These are phyloP conservation scores for Penicillium cinerascens DNA, from an alignment of 495 filamentous ascomycete genomes.

Conservation along the genomic window DNA sequence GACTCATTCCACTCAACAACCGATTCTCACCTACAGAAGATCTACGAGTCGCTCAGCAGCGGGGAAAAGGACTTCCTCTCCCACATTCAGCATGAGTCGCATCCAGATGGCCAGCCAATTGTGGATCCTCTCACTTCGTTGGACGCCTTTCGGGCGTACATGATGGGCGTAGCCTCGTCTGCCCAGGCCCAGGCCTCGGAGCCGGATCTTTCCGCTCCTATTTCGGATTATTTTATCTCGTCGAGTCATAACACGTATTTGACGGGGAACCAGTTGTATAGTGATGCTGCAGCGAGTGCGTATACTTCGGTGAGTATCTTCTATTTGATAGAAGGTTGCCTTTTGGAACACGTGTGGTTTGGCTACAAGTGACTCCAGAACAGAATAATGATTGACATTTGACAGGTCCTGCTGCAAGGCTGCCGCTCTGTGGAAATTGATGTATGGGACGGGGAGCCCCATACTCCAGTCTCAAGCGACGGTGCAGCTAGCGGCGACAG, in stretches of 20 bases:
- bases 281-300: constrained; percentile 72
- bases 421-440: constrained; percentile 95
- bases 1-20: constrained; percentile 29
- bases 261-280: constrained; percentile 86
- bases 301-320: constrained; percentile 70
- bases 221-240: constrained; percentile 86
- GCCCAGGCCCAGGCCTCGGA: constrained; percentile 32
- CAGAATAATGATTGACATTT: not conserved
- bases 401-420: constrained; percentile 66
- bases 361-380: too few species aligned
- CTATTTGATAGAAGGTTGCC: not conserved
- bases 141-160: constrained; percentile 54
- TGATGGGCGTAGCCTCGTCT: constrained; percentile 53
- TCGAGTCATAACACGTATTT: constrained; percentile 96
- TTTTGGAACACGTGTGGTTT: too few species aligned
- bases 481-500: constrained; percentile 22
- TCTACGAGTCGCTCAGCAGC: constrained; percentile 26
- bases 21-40: constrained; percentile 28
- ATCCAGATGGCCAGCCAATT: not conserved
- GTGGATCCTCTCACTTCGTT: constrained; percentile 34
- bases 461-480: constrained; percentile 29
- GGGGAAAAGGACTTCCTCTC: constrained; percentile 20
- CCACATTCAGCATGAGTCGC: constrained; percentile 23
- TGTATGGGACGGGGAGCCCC: constrained; percentile 80
- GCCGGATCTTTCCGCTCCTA: constrained; percentile 58